Evolutionary conservation across 1,284 basidiomycete genomes (phyloP).

Genomic region (Ceratobasidium sp.): DNA sequence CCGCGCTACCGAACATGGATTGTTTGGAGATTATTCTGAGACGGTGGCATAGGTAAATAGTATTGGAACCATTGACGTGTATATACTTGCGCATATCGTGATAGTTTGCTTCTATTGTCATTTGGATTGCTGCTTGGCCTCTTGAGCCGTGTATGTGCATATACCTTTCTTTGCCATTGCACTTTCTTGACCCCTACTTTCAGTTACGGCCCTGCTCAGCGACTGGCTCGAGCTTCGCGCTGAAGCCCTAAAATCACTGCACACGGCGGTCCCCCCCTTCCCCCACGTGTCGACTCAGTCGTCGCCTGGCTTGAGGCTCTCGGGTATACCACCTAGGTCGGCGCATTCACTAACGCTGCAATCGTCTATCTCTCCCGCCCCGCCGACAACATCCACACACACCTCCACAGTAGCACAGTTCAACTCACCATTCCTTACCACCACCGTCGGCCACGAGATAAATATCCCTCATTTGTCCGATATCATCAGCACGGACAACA

Average conservation of each 20-base stretch:
- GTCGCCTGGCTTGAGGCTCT: conserved; percentile 94
- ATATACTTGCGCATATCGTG: conserved; percentile 38
- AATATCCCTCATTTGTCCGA: conserved; percentile 12
- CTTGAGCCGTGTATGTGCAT: conserved; percentile 75
- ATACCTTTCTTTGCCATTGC: conserved; percentile 24
- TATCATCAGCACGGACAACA: conserved; percentile 46
- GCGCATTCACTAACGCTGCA: conserved; percentile 84
- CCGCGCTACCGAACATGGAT: conserved; percentile 83
- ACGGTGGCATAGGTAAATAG: conserved; percentile 76
- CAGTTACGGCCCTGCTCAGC: conserved; percentile 80
- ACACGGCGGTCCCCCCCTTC: conserved; percentile 88
- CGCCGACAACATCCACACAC: conserved; percentile 1
- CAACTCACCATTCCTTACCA: conserved; percentile 37
- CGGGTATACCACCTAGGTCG: conserved; percentile 87
- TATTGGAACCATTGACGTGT: neutral
- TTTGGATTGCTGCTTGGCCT: conserved; percentile 97
- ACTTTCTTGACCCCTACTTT: conserved; percentile 22
- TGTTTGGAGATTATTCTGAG: conserved; percentile 89
- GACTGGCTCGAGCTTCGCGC: conserved; percentile 92
- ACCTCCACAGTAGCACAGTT: conserved; percentile 28
- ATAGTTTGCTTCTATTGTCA: conserved; percentile 87
- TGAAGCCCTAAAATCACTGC: conserved; percentile 95
- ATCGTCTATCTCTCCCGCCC: conserved; percentile 85
- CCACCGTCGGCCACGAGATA: conserved; percentile 28
- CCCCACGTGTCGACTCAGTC: conserved; percentile 86